Percentiles rank a stretch among this genome's conserved stretches.
Evolutionary conservation across 768 basidiomycete species (phyloP).

Genomic region (Leccinum imitatum): DNA sequence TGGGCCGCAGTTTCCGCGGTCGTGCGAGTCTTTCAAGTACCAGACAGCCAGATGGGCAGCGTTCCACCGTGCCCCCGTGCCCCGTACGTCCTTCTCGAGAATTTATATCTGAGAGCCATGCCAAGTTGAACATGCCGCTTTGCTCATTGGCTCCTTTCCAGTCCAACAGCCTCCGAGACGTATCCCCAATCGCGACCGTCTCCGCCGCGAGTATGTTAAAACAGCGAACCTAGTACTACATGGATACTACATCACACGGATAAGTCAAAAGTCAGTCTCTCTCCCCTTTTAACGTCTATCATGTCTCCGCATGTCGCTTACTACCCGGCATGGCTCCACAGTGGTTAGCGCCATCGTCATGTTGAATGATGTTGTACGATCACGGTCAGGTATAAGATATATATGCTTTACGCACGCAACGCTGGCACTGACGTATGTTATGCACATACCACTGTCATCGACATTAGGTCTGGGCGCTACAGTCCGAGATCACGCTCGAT

Average conservation of each 20-base stretch:
- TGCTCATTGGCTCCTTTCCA: background rate
- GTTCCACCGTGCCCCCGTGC: too few relatives aligned
- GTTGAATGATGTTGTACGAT: conserved; percentile 18
- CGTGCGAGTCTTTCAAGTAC: too few relatives aligned
- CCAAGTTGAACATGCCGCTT: background rate
- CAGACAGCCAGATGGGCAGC: too few relatives aligned
- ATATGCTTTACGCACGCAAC: background rate
- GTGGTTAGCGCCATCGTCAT: conserved; percentile 4
- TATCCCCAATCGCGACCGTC: background rate
- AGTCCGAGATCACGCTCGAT: conserved; percentile 13
- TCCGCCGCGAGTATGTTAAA: background rate
- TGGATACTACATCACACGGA: background rate
- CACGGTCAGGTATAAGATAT: conserved; percentile 11
- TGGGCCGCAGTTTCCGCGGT: too few relatives aligned
- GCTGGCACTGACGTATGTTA: background rate
- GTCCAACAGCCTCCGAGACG: background rate
- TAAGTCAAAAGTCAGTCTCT: conserved; percentile 11
- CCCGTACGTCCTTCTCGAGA: too few relatives aligned
- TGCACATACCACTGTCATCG: background rate
- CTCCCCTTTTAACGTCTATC: too few relatives aligned
- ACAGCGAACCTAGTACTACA: conserved; percentile 1
- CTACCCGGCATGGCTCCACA: background rate
- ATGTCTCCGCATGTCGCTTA: background rate
- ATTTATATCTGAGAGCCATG: too few relatives aligned
- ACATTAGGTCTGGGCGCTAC: background rate